Percentiles rank a stretch among this genome's conserved stretches.
Evolutionary conservation across 2,329 filamentous ascomycete genomes (phyloP).

Genomic region (Mariannaea sp.): DNA sequence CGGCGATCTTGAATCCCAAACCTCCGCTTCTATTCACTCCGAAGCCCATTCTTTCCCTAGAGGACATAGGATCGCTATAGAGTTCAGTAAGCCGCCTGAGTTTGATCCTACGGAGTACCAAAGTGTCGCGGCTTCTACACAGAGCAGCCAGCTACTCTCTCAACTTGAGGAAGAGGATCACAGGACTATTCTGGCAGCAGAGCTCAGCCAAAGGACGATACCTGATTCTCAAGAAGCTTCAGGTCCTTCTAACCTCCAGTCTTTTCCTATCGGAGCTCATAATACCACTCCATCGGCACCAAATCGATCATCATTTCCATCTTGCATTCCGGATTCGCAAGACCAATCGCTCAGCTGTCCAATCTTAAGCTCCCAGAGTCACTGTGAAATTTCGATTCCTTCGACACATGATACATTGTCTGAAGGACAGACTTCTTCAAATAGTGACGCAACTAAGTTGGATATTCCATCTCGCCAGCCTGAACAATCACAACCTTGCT

Average conservation of each 20-base stretch:
- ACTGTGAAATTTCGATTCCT: background rate
- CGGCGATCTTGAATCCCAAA: slow-evolving; percentile 27
- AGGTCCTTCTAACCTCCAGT: slow-evolving; percentile 31
- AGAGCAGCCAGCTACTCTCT: slow-evolving; percentile 37
- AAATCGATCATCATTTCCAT: slow-evolving; percentile 9
- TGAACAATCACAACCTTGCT: slow-evolving; percentile 12
- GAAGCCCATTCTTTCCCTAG: slow-evolving; percentile 14
- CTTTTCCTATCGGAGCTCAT: slow-evolving; percentile 4
- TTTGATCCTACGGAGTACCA: slow-evolving; percentile 45
- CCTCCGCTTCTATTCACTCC: slow-evolving; percentile 22
- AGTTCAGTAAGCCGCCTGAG: slow-evolving; percentile 38
- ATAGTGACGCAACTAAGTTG: slow-evolving; percentile 18
- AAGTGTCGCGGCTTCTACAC: slow-evolving; percentile 40
- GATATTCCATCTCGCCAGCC: slow-evolving; percentile 40
- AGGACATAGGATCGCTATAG: slow-evolving; percentile 35
- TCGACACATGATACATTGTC: slow-evolving; percentile 12
- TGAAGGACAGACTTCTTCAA: slow-evolving; percentile 18
- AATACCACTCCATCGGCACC: slow-evolving; percentile 9
- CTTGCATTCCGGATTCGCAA: slow-evolving; percentile 33
- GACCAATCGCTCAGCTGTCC: slow-evolving; percentile 20
- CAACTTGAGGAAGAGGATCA: slow-evolving; percentile 45
- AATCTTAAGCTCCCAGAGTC: background rate
- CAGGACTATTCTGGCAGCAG: slow-evolving; percentile 38
- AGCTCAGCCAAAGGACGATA: slow-evolving; percentile 46
- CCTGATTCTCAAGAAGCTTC: slow-evolving; percentile 51